Conservation (phyloP, 805 yeast species). For the Spathaspora girioi region DNA sequence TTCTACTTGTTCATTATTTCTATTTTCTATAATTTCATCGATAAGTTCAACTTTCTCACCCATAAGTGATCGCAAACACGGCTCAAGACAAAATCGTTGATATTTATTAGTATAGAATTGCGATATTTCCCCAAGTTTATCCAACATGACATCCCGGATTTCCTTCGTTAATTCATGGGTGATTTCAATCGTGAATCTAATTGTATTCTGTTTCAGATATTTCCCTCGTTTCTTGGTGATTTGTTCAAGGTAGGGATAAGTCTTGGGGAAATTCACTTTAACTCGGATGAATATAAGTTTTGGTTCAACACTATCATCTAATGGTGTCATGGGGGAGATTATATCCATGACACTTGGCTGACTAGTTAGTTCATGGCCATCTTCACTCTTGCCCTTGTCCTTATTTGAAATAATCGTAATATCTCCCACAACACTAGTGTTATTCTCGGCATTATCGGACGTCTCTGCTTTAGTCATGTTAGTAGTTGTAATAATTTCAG, state of each 20-base stretch:
- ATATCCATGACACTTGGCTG: not conserved
- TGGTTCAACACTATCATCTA: slow-evolving; percentile 20
- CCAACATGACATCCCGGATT: slow-evolving; percentile 48
- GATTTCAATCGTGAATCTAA: slow-evolving; percentile 66
- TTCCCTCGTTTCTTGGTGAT: slow-evolving; percentile 14
- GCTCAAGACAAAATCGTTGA: slow-evolving; percentile 72
- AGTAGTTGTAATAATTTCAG: slow-evolving; percentile 3
- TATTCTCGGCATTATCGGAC: not conserved
- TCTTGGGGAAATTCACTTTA: slow-evolving; percentile 64
- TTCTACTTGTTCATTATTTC: slow-evolving; percentile 17
- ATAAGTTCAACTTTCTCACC: slow-evolving; percentile 67
- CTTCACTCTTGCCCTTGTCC: not conserved
- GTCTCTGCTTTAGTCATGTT: not conserved
- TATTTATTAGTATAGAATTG: slow-evolving; percentile 49
- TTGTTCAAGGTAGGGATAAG: slow-evolving; percentile 59
- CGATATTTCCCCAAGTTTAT: slow-evolving; percentile 53
- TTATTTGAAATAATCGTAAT: slow-evolving; percentile 1
- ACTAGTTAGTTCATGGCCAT: not conserved
- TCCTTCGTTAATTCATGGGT: slow-evolving; percentile 61
- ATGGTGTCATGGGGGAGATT: not conserved
- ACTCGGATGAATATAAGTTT: slow-evolving; percentile 63
- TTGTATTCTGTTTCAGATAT: slow-evolving; percentile 18
- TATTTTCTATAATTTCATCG: slow-evolving; percentile 26
- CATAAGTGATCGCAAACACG: slow-evolving; percentile 67
- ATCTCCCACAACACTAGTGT: not conserved